A percentile compares a stretch with the other conserved stretches of the same genome.
phyloP scores from a whole-genome alignment of 2,329 filamentous ascomycete species.

The Podosphaera fusca region DNA sequence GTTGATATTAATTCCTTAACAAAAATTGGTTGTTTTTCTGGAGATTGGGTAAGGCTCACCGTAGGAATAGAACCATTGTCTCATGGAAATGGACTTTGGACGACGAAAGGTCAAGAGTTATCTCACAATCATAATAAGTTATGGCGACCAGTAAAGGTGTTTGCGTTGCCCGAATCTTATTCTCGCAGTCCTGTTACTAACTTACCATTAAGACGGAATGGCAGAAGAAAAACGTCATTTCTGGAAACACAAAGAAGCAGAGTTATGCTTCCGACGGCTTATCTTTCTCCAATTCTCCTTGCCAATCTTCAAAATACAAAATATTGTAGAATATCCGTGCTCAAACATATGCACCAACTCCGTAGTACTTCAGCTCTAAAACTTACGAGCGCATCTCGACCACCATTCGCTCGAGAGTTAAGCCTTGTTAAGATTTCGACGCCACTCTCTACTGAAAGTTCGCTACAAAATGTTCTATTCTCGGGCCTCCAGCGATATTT shows the following conservation, averaged over 20 bases:
- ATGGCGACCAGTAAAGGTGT: conserved; percentile 75
- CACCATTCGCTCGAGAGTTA: conserved; percentile 47
- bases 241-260: conserved; percentile 45
- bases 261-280: conserved; percentile 35
- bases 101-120: conserved; percentile 41
- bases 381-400: conserved; percentile 30
- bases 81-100: conserved; percentile 42
- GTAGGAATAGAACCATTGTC: conserved; percentile 47
- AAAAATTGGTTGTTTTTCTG: conserved; percentile 87
- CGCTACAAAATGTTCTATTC: conserved; percentile 67
- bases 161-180: conserved; percentile 61
- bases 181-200: conserved; percentile 35
- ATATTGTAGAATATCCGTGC: conserved; percentile 55
- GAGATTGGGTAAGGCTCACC: conserved; percentile 85
- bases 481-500: conserved; percentile 77
- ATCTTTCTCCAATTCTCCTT: conserved; percentile 67
- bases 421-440: conserved; percentile 75
- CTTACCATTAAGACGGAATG: conserved; percentile 31
- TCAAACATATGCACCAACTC: conserved; percentile 28
- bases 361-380: conserved; percentile 30
- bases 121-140: not conserved
- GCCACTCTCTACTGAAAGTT: conserved; percentile 64
- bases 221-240: conserved; percentile 32
- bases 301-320: conserved; percentile 62
- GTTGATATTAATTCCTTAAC: conserved; percentile 71